A percentile compares a stretch with the other conserved stretches of the same genome.
phyloP scores from a whole-genome alignment of 768 basidiomycete genomes.

The Obba rivulosa region DNA sequence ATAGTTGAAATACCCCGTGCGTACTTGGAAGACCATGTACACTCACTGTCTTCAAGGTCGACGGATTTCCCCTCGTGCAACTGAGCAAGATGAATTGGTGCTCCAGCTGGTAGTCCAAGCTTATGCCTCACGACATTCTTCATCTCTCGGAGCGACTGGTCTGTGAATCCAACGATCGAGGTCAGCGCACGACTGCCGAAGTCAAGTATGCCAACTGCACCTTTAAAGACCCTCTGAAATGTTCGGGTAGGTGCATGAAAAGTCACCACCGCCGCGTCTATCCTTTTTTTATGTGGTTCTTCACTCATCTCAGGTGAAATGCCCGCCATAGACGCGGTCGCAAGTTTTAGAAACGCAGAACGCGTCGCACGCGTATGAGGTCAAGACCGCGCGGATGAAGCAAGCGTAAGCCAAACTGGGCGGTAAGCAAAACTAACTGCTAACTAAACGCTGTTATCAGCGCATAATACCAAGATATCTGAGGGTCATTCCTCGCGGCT shows the following conservation, averaged over 20 bases:
- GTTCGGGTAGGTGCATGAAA: conserved; percentile 31
- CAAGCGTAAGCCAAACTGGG: too few species aligned
- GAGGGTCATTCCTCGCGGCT: too few species aligned
- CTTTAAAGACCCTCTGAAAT: conserved; percentile 40
- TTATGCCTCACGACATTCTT: conserved; percentile 57
- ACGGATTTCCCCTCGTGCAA: conserved; percentile 47
- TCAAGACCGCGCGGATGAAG: background rate
- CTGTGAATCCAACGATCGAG: conserved; percentile 29
- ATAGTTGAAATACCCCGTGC: conserved; percentile 2
- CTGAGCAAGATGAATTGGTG: conserved; percentile 40
- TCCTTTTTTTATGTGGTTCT: conserved; percentile 14
- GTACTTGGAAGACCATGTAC: background rate
- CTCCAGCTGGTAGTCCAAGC: conserved; percentile 40
- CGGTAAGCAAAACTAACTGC: too few species aligned
- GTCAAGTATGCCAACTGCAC: conserved; percentile 15
- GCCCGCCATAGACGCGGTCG: background rate
- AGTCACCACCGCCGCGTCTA: conserved; percentile 29
- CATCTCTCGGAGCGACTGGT: conserved; percentile 54
- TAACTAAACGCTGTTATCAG: background rate
- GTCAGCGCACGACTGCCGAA: background rate
- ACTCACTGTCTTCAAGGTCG: conserved; percentile 74
- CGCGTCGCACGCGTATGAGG: background rate
- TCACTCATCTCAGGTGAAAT: background rate
- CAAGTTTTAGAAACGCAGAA: background rate
- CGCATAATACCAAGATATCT: too few species aligned